A percentile compares a stretch with the other conserved stretches of the same genome.
These are phyloP conservation scores for Suillus tomentosus DNA, from an alignment of 768 basidiomycete genomes.

Conservation along the genomic window DNA sequence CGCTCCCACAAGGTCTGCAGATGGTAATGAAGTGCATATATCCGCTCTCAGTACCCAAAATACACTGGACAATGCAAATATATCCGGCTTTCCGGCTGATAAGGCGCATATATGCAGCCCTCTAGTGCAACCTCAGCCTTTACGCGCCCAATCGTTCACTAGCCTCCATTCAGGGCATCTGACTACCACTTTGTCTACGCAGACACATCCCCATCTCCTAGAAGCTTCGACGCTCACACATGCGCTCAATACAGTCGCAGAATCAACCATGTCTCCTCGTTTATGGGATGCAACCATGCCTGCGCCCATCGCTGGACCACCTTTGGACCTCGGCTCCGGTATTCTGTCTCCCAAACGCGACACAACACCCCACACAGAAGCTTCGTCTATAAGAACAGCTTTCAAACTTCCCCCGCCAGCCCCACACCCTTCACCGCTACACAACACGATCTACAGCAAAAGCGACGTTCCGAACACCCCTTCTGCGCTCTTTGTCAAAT, in stretches of 20 bases:
- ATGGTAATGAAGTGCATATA: background rate
- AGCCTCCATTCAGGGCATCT: background rate
- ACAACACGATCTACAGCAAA: background rate
- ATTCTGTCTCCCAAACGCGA: background rate
- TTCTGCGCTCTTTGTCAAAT: background rate
- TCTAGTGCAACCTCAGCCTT: background rate
- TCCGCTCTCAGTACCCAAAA: background rate
- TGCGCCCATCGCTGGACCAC: slow-evolving; percentile 2
- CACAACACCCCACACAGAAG: background rate
- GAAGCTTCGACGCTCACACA: background rate
- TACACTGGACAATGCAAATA: background rate
- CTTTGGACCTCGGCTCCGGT: background rate
- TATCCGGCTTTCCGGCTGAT: background rate
- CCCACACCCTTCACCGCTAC: background rate
- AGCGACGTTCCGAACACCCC: background rate
- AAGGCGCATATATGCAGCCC: background rate
- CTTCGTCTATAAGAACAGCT: background rate
- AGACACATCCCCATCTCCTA: background rate
- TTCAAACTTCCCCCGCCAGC: background rate
- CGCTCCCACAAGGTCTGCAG: background rate
- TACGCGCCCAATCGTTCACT: background rate
- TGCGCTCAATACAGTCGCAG: background rate
- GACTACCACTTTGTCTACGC: background rate
- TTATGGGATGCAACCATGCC: slow-evolving; percentile 5
- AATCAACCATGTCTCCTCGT: background rate